Evolutionary conservation across 352 stramenopile genomes (phyloP), one percentile per base, ranked within the genome.

Genomic region (Phytophthora pluvialis): DNA sequence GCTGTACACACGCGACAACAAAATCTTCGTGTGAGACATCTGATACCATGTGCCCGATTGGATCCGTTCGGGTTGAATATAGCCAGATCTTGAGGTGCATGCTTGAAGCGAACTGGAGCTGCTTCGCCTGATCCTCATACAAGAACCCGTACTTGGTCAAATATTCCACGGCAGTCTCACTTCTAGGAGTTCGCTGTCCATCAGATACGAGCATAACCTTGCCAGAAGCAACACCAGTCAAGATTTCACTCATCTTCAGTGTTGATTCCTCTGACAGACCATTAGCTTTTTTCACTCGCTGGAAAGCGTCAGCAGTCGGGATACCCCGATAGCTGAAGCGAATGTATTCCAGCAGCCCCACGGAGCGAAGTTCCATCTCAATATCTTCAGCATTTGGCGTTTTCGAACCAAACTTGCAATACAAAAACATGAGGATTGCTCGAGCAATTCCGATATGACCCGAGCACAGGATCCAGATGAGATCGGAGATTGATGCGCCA

Each of bases 401-500:
- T 48, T 49, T 64, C 4, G 54, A 52, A 47, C 56, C 55, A 72
- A 78, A 70, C 52, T 53, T 72, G 5, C 8, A 0, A 44, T 50
- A 31, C 51, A 68, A 69, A 63, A 75, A 55, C 15, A 4, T 58
- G 35, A 74, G 43, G 11, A 75, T 72, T 48, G 65, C 65, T 75
- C 53, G 44, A 67, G 65, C 70, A 72, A 78, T 72, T 44, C 65
- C 70, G 28, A 73, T 75, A 58, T 78, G 70, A 72, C 60, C 65
- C 3, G 66, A 73, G 47, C 51, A 67, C 40, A 78, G 39, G 21
- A 60, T 51, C 59, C 68, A 77, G 36, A 77, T 73, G 57, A 77
- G 64, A 49, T 77, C 64, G 33, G 3, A 60, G 10, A 67, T 50
- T 38, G 29, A 32, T 64, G 36, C 44, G 8, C 60, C 50, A 64